phyloP scores from a whole-genome alignment of 495 filamentous ascomycete species.

The Penicillium argentinense region DNA sequence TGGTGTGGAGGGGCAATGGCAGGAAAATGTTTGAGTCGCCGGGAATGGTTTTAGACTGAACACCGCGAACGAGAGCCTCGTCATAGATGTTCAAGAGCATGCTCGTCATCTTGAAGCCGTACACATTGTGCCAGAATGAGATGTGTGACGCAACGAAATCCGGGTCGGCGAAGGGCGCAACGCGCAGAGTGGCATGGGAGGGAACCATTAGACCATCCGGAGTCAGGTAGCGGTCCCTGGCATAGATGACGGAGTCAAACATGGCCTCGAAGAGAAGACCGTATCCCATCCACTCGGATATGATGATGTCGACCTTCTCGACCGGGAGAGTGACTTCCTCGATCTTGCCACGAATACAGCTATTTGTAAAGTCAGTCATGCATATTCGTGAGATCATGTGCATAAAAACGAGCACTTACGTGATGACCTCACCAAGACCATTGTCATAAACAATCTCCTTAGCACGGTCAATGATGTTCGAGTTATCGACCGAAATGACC shows the following conservation, averaged over 20 bases:
- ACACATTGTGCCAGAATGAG: constrained; percentile 69
- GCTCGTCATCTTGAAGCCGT: constrained; percentile 57
- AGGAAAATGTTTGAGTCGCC: constrained; percentile 53
- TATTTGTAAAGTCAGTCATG: constrained; percentile 22
- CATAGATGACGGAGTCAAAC: constrained; percentile 90
- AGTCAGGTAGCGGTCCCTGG: constrained; percentile 78
- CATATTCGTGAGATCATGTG: too few relatives aligned
- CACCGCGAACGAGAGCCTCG: constrained; percentile 55
- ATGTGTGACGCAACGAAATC: constrained; percentile 69
- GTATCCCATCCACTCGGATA: constrained; percentile 99
- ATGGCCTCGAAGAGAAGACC: constrained; percentile 91
- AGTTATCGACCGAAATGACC: constrained; percentile 93
- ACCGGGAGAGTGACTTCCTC: constrained; percentile 83
- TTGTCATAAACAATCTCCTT: constrained; percentile 82
- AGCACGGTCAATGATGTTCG: constrained; percentile 86
- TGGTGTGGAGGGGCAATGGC: constrained; percentile 54
- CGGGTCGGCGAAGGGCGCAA: constrained; percentile 82
- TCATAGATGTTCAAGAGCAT: constrained; percentile 60
- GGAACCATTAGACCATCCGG: constrained; percentile 84
- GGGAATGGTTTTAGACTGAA: constrained; percentile 42
- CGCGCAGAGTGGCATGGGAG: constrained; percentile 80
- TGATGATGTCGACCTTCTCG: constrained; percentile 86
- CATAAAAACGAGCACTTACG: constrained; percentile 36
- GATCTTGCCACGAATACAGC: constrained; percentile 80
- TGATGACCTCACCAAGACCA: constrained; percentile 75